Evolutionary conservation across 164 flowering plant species (phyloP).

Genomic region (Vitis labrusca): DNA sequence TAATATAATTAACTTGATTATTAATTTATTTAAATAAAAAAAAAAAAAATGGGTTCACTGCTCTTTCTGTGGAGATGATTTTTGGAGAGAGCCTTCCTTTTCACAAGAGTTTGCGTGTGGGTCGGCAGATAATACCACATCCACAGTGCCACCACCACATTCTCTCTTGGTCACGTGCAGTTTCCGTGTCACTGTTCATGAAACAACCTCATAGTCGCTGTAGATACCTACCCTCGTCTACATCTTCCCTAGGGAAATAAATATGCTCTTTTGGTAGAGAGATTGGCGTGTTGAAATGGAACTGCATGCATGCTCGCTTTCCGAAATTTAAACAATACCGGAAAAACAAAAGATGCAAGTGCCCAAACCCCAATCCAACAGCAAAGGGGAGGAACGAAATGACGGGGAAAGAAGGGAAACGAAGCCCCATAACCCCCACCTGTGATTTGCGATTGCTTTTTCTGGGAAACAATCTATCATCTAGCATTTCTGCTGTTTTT

Average conservation of each 20-base stretch:
- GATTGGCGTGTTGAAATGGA: slow-evolving; percentile 31
- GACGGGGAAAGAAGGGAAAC: slow-evolving; percentile 1
- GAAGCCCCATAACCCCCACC: slow-evolving; percentile 10
- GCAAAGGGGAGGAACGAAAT: background rate
- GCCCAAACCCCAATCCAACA: background rate
- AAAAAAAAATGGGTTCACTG: too few species aligned
- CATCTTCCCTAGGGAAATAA: slow-evolving; percentile 6
- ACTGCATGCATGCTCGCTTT: background rate
- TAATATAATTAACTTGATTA: too few species aligned
- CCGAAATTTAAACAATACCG: slow-evolving; percentile 4
- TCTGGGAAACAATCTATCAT: slow-evolving; percentile 1
- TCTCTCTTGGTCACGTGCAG: background rate
- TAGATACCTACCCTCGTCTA: background rate
- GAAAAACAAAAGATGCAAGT: background rate
- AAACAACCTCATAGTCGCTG: background rate
- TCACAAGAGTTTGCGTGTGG: too few species aligned
- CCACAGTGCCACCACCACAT: too few species aligned
- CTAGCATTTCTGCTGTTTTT: background rate
- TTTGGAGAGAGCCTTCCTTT: too few species aligned
- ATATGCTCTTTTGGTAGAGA: background rate
- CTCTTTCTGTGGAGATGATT: too few species aligned
- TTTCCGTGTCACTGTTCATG: background rate
- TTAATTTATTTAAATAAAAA: too few species aligned
- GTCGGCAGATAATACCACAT: too few species aligned
- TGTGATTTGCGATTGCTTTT: background rate